These are phyloP conservation scores for Debaryomyces sp. DNA, from an alignment of 1,139 yeast species.

Conservation along the genomic window DNA sequence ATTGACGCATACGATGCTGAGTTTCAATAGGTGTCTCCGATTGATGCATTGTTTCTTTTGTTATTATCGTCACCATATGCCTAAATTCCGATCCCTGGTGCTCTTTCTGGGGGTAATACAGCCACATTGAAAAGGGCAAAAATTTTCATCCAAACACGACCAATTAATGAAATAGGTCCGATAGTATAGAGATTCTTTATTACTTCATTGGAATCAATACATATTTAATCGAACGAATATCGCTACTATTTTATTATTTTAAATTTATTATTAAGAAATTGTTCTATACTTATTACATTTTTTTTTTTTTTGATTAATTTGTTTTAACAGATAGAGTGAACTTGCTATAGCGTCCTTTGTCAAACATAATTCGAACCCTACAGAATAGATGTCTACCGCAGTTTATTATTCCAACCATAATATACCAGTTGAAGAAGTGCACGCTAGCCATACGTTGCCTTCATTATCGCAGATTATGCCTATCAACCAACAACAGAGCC, in stretches of 20 bases:
- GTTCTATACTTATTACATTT: constrained; percentile 1
- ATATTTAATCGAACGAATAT: constrained; percentile 6
- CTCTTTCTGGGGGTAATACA: constrained; percentile 7
- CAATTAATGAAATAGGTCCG: background rate
- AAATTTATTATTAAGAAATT: background rate
- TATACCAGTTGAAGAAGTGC: constrained; percentile 33
- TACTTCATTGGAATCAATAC: background rate
- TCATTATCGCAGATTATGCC: constrained; percentile 40
- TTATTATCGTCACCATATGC: background rate
- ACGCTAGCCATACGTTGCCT: constrained; percentile 33
- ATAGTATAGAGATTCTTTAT: background rate
- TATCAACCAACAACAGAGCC: constrained; percentile 16
- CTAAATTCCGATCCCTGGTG: constrained; percentile 7
- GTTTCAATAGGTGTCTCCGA: background rate
- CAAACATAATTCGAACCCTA: background rate
- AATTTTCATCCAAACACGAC: background rate
- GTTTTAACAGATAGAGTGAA: background rate
- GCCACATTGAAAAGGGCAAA: constrained; percentile 3
- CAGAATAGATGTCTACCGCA: constrained; percentile 32
- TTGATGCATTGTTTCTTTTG: constrained; percentile 4
- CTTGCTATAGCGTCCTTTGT: background rate
- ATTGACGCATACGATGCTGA: constrained; percentile 3
- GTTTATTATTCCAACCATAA: constrained; percentile 31
- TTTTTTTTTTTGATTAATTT: background rate
- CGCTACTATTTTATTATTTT: constrained; percentile 4